Evolutionary conservation across 768 basidiomycete species (phyloP).

Genomic region (Vararia minispora): DNA sequence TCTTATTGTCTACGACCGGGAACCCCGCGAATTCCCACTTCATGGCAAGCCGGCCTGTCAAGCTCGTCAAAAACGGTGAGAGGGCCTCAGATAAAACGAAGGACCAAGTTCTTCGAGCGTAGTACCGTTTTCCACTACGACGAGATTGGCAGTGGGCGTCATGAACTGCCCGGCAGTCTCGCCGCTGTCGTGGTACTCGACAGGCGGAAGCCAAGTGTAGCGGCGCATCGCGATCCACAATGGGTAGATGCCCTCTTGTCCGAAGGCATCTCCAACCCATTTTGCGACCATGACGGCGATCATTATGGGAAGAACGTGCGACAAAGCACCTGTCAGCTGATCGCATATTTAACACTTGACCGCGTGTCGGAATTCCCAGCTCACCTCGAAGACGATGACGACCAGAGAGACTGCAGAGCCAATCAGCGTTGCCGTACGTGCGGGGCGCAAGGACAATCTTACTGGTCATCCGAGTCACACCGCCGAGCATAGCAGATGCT

Average conservation of each 20-base stretch:
- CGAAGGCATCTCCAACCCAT: slow-evolving; percentile 66
- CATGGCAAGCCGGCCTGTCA: slow-evolving; percentile 31
- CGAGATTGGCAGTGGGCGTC: slow-evolving; percentile 38
- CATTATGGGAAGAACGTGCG: slow-evolving; percentile 78
- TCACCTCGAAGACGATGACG: slow-evolving; percentile 65
- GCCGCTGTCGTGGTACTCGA: slow-evolving; percentile 54
- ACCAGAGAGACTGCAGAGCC: slow-evolving; percentile 49
- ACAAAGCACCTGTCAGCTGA: slow-evolving; percentile 67
- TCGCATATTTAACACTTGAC: background rate
- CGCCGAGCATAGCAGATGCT: slow-evolving; percentile 65
- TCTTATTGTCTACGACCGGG: slow-evolving; percentile 43
- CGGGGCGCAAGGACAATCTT: slow-evolving; percentile 14
- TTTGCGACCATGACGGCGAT: slow-evolving; percentile 68
- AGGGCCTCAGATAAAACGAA: slow-evolving; percentile 2
- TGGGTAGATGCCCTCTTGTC: slow-evolving; percentile 58
- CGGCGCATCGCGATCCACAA: slow-evolving; percentile 62
- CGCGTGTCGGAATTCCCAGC: slow-evolving; percentile 2
- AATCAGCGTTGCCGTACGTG: background rate
- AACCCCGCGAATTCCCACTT: slow-evolving; percentile 47
- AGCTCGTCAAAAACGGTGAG: background rate
- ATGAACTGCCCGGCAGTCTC: slow-evolving; percentile 52
- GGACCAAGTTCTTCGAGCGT: slow-evolving; percentile 40
- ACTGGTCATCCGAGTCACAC: slow-evolving; percentile 73
- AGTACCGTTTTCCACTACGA: slow-evolving; percentile 27
- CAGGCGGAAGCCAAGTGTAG: slow-evolving; percentile 61